These are phyloP conservation scores for Saccharum hybrid DNA, from an alignment of 202 grass and related monocot genomes.

Conservation along the genomic window DNA sequence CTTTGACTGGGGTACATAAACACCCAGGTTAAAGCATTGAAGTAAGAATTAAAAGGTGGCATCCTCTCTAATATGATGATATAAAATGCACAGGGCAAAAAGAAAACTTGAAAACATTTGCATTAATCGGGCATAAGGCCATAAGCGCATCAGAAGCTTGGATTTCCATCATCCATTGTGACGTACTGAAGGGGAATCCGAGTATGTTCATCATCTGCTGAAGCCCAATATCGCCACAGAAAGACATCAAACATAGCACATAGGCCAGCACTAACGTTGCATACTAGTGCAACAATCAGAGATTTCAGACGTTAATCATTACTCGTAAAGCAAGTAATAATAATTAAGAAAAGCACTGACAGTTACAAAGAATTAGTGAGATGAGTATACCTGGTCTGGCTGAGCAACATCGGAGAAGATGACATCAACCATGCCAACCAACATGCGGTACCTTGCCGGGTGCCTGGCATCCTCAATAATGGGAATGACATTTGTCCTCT, in stretches of 20 bases:
- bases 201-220: conserved; percentile 67
- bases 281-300: background rate
- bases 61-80: background rate
- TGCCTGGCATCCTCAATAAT: conserved; percentile 95
- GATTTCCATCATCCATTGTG: conserved; percentile 77
- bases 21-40: too few relatives aligned
- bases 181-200: conserved; percentile 99
- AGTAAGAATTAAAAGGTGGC: too few relatives aligned
- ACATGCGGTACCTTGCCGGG: conserved; percentile 77
- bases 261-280: background rate
- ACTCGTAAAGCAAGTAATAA: background rate
- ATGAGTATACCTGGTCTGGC: conserved; percentile 81
- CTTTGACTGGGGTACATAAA: too few relatives aligned
- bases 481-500: conserved; percentile 92
- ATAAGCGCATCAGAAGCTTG: conserved; percentile 73
- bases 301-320: background rate
- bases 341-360: background rate
- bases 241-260: background rate
- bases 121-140: background rate
- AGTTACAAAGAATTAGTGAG: background rate
- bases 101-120: background rate
- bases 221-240: background rate
- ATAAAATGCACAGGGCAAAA: background rate
- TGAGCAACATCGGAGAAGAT: conserved; percentile 98
- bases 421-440: conserved; percentile 97